Conservation (phyloP, 225 moss, liverwort and hornwort species). For the Antitrichia curtipendula region DNA sequence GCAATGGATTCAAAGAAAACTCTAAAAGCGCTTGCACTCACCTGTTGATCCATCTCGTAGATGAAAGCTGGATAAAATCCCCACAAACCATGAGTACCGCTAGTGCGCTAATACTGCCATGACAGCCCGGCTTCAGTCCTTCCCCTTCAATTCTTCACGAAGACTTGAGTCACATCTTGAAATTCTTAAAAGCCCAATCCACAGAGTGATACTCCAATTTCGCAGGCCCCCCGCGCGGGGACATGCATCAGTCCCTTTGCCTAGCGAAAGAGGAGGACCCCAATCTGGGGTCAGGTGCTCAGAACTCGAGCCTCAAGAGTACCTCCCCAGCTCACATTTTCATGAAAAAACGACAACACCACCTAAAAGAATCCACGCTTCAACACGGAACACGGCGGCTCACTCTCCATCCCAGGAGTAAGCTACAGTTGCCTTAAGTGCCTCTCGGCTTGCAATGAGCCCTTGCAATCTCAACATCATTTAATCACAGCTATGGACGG, state of each 20-base stretch:
- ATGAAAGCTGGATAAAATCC: background rate
- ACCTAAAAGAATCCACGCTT: background rate
- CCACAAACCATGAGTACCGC: slow-evolving; percentile 3
- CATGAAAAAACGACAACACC: background rate
- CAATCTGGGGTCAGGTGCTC: background rate
- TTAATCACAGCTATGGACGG: background rate
- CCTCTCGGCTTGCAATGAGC: background rate
- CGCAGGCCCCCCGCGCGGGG: background rate
- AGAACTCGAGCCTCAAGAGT: background rate
- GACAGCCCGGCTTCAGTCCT: background rate
- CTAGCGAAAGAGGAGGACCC: background rate
- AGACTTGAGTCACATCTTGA: background rate
- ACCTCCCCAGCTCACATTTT: background rate
- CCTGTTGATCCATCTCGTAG: slow-evolving; percentile 32
- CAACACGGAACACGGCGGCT: background rate
- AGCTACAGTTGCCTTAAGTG: background rate
- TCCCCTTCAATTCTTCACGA: background rate
- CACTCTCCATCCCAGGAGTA: background rate
- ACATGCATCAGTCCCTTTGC: background rate
- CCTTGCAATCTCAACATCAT: background rate
- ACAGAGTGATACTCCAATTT: background rate
- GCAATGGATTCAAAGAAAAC: background rate
- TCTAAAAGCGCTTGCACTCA: background rate
- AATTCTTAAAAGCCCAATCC: background rate
- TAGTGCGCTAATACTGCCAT: background rate